phyloP scores from a whole-genome alignment of 768 basidiomycete species.

The Gyrodon lividus region DNA sequence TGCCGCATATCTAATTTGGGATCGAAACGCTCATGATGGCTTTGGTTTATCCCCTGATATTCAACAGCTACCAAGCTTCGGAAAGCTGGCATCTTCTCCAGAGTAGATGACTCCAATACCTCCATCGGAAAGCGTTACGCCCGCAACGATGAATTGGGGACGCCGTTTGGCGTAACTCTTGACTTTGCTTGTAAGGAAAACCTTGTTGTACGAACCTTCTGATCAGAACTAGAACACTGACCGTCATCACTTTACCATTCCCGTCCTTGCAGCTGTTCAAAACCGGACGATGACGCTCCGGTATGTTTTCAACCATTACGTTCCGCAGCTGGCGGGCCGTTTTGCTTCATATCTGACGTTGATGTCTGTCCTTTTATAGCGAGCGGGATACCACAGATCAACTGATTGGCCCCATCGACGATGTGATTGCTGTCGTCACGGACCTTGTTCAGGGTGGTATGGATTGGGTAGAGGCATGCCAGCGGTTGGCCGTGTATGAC shows the following conservation, averaged over 20 bases:
- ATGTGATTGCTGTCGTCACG: slow-evolving; percentile 78
- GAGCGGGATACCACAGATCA: slow-evolving; percentile 96
- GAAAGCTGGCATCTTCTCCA: slow-evolving; percentile 82
- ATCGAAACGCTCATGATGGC: slow-evolving; percentile 7
- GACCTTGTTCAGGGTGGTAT: slow-evolving; percentile 75
- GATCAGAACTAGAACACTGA: not conserved
- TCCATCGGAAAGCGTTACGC: slow-evolving; percentile 97
- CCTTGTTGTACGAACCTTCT: not conserved
- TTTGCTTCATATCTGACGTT: slow-evolving; percentile 1
- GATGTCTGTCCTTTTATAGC: slow-evolving; percentile 38
- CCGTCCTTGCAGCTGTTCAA: slow-evolving; percentile 62
- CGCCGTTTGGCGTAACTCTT: slow-evolving; percentile 93
- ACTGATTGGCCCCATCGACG: slow-evolving; percentile 85
- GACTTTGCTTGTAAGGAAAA: slow-evolving; percentile 81
- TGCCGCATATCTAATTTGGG: not conserved
- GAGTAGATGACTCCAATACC: slow-evolving; percentile 94
- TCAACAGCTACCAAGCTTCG: slow-evolving; percentile 80
- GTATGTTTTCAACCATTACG: slow-evolving; percentile 43
- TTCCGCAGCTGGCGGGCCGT: not conserved
- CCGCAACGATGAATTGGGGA: slow-evolving; percentile 97
- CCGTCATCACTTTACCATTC: not conserved
- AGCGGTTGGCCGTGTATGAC: slow-evolving; percentile 73
- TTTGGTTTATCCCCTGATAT: slow-evolving; percentile 5
- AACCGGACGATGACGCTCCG: slow-evolving; percentile 93
- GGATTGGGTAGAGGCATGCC: slow-evolving; percentile 76